Percentiles rank a stretch among this genome's conserved stretches.
phyloP scores from a whole-genome alignment of 768 basidiomycete species.

The Tephrocybe sp. region DNA sequence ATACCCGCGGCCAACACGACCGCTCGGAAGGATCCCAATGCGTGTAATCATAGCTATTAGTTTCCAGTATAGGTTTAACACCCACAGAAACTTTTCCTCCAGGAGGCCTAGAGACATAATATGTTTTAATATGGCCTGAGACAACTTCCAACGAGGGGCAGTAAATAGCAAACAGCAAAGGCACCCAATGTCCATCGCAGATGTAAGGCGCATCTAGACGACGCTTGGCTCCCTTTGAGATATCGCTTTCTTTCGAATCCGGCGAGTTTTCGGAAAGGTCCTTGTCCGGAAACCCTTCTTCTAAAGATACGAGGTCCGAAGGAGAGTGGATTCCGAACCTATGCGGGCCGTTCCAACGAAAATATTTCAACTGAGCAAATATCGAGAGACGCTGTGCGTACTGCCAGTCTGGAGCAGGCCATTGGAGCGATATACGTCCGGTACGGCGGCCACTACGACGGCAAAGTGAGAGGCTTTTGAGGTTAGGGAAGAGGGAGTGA shows the following conservation, averaged over 20 bases:
- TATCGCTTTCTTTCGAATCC: background rate
- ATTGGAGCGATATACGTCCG: background rate
- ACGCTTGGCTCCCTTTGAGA: background rate
- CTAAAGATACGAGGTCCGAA: background rate
- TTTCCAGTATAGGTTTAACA: background rate
- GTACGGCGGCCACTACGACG: conserved; percentile 1
- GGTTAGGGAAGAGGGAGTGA: background rate
- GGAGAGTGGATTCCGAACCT: background rate
- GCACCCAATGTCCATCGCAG: background rate
- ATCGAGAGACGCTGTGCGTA: conserved; percentile 2
- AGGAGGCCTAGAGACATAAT: background rate
- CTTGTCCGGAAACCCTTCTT: background rate
- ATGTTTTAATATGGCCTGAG: background rate
- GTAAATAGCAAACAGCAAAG: background rate
- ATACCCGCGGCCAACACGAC: no score
- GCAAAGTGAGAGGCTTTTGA: background rate
- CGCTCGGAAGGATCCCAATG: background rate
- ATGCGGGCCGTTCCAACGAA: conserved; percentile 1
- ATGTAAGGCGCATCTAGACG: background rate
- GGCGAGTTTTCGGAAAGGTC: background rate
- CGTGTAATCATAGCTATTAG: background rate
- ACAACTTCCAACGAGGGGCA: background rate
- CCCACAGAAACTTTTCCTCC: background rate
- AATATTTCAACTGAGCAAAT: background rate
- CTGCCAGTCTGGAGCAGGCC: conserved; percentile 4